Percentiles rank a stretch among this genome's conserved stretches.
These are phyloP conservation scores for Trypanosoma melophagium DNA, from an alignment of 208 protist genomes.

Conservation along the genomic window DNA sequence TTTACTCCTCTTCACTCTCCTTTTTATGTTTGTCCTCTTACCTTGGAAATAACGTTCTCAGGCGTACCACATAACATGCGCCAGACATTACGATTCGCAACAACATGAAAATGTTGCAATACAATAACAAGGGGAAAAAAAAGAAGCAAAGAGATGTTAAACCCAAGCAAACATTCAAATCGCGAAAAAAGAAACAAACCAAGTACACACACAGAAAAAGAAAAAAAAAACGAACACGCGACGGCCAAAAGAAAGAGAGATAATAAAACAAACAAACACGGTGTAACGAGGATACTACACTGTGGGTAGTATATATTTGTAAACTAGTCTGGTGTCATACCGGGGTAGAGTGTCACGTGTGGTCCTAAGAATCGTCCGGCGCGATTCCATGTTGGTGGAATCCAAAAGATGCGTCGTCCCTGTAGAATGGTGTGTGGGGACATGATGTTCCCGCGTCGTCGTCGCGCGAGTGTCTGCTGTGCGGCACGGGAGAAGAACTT, in stretches of 20 bases:
- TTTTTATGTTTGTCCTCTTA: too few species aligned
- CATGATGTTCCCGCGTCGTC: conserved; percentile 69
- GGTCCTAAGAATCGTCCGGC: conserved; percentile 77
- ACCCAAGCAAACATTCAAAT: neutral
- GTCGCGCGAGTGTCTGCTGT: conserved; percentile 79
- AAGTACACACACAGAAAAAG: neutral
- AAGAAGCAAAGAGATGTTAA: conserved; percentile 5
- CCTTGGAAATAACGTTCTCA: too few species aligned
- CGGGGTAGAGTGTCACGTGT: conserved; percentile 85
- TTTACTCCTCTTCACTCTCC: too few species aligned
- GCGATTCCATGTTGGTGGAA: conserved; percentile 87
- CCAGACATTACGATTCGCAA: too few species aligned
- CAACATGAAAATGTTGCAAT: neutral
- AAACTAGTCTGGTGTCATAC: conserved; percentile 78
- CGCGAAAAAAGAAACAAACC: neutral
- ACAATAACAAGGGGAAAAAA: neutral
- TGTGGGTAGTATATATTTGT: too few species aligned
- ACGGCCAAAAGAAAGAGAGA: neutral
- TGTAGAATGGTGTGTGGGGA: conserved; percentile 75
- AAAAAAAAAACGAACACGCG: conserved; percentile 8
- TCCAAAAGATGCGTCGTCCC: conserved; percentile 83
- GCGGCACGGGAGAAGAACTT: conserved; percentile 83
- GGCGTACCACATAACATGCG: too few species aligned
- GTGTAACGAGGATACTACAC: neutral
- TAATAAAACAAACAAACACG: conserved; percentile 8